Percentiles rank a stretch among this genome's conserved stretches.
These are phyloP conservation scores for Hypomyces rosellus DNA, from an alignment of 2,329 filamentous ascomycete genomes.

Conservation along the genomic window DNA sequence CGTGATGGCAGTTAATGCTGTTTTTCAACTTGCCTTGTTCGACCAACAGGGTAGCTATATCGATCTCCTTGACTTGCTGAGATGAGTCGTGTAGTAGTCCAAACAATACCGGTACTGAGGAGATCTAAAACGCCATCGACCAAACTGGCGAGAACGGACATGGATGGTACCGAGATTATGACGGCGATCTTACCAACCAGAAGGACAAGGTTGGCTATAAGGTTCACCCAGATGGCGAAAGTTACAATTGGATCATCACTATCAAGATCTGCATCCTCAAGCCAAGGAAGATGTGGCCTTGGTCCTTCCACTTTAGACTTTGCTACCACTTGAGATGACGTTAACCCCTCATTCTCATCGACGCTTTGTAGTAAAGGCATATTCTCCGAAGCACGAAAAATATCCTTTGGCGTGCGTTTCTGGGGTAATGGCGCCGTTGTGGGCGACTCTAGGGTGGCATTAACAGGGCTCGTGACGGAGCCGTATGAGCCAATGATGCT, in stretches of 20 bases:
- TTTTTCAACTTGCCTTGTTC: slow-evolving; percentile 42
- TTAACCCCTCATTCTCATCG: slow-evolving; percentile 29
- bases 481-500: slow-evolving; percentile 23
- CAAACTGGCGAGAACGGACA: slow-evolving; percentile 73
- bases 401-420: slow-evolving; percentile 75
- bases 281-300: slow-evolving; percentile 58
- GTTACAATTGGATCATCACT: slow-evolving; percentile 70
- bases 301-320: slow-evolving; percentile 22
- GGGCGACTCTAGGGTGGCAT: slow-evolving; percentile 24
- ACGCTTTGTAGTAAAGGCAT: slow-evolving; percentile 54
- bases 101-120: slow-evolving; percentile 73
- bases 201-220: slow-evolving; percentile 69
- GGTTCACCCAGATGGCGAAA: slow-evolving; percentile 83
- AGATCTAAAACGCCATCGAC: slow-evolving; percentile 79
- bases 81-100: slow-evolving; percentile 69
- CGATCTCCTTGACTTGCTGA: slow-evolving; percentile 58
- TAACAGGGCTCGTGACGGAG: slow-evolving; percentile 20
- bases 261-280: slow-evolving; percentile 66
- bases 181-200: slow-evolving; percentile 72
- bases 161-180: slow-evolving; percentile 69
- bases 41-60: slow-evolving; percentile 72
- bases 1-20: neutral
- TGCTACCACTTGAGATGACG: neutral
- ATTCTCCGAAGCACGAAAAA: slow-evolving; percentile 71
- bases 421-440: slow-evolving; percentile 39